phyloP scores from a whole-genome alignment of 495 filamentous ascomycete species.

The Thozetella sp. region DNA sequence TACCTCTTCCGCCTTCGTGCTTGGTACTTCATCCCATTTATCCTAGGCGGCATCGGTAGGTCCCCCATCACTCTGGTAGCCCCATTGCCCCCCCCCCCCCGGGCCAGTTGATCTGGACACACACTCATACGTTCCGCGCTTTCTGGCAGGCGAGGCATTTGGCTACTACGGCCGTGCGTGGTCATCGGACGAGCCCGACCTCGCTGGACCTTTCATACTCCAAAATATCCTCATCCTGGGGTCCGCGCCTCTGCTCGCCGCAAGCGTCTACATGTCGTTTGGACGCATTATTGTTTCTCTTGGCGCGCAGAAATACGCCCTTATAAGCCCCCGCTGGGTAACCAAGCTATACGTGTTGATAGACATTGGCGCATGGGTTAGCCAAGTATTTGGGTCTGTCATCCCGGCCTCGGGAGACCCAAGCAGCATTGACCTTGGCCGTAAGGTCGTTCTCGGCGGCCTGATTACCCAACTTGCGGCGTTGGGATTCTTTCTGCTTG shows the following conservation, averaged over 20 bases:
- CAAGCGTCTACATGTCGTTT: neutral
- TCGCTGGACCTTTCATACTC: neutral
- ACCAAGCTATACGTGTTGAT: neutral
- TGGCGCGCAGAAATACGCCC: neutral
- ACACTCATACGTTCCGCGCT: no score
- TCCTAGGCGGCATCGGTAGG: slow-evolving; percentile 27
- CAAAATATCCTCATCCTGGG: neutral
- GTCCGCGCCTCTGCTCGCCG: neutral
- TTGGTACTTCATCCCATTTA: slow-evolving; percentile 24
- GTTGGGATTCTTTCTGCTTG: no score
- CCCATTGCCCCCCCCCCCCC: no score
- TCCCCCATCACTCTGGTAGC: no score
- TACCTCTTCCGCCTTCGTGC: slow-evolving; percentile 36
- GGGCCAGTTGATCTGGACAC: no score
- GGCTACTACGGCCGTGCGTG: slow-evolving; percentile 49
- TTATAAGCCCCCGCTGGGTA: neutral
- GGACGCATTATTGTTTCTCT: neutral
- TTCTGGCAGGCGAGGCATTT: slow-evolving; percentile 30
- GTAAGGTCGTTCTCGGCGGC: no score
- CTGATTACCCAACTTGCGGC: no score
- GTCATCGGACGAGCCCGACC: slow-evolving; percentile 20
- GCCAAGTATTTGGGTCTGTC: neutral
- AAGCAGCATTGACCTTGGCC: no score
- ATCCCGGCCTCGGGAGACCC: no score
- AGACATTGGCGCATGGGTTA: neutral